Base-by-base conservation (phyloP, 78 protist species). In the Polysphondylium violaceum region DNA sequence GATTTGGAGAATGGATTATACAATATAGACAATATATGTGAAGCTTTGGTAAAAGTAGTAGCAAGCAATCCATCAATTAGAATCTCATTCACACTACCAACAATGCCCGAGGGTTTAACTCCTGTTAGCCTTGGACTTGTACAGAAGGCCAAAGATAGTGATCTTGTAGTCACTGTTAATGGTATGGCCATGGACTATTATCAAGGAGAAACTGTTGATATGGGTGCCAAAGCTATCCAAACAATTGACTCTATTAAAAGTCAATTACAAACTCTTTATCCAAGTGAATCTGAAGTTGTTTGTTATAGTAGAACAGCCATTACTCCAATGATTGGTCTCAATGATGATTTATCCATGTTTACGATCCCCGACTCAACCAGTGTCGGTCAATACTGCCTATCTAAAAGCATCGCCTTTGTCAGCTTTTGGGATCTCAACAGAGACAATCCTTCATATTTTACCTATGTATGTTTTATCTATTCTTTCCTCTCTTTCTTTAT, bases 261-360 rank as follows among this genome's bases (percentile, higher is more conserved):
- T n/a, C n/a, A n/a, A n/a, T n/a, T n/a, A n/a, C n/a, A n/a, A n/a
- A n/a, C n/a, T n/a, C n/a, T n/a, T n/a, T n/a, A n/a, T n/a, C n/a
- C n/a, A n/a, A n/a, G n/a, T 16, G 25, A 63, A 27, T 63, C 50
- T 38, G 35, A 63, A 19, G 19, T 35, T 63, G 35, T 17, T 14
- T 35, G 27, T 38, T 65, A 36, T 65, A 21, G 8, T 38, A 65
- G 35, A 23, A 40, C 40, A 38, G 73, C 51, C 1, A 40, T 65
- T 17, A 65, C 73, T 38, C 73, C 73, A 65, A 65, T 65, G 73
- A 65, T 65, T n/a, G 73, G 73, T 38, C 16, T 36, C 16, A 65
- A 65, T 38, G 27, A 21, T 8, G 51, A 65, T 14, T 17, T 29
- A 3, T 38, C 73, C 8, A 38, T 65, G 25, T 38, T 38, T 7